A percentile compares a stretch with the other conserved stretches of the same genome.
Evolutionary conservation across 148 eudicot genomes (phyloP).

Genomic region (Nepenthes gracilis): DNA sequence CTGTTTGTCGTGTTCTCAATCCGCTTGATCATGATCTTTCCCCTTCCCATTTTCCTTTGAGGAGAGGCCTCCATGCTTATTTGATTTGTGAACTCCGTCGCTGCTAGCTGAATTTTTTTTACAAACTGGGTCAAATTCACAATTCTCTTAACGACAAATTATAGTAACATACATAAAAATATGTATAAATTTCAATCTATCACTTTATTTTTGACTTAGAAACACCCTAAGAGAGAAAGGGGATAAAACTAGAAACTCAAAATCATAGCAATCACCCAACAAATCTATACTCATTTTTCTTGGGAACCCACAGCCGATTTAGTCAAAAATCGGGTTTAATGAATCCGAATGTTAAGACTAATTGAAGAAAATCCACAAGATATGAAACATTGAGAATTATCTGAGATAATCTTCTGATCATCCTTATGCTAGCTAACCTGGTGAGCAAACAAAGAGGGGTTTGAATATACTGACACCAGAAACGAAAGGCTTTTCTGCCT

Average conservation of each 20-base stretch:
- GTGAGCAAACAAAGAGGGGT: conserved; percentile 2
- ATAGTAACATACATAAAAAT: not conserved
- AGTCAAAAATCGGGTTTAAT: not conserved
- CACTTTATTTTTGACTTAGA: too few relatives aligned
- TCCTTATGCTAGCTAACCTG: conserved; percentile 16
- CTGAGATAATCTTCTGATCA: conserved; percentile 6
- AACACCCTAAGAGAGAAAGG: not conserved
- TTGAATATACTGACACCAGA: conserved; percentile 8
- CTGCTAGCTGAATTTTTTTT: conserved; percentile 10
- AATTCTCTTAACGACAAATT: not conserved
- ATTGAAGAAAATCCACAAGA: conserved; percentile 4
- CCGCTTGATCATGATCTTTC: conserved; percentile 93
- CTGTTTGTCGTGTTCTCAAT: conserved; percentile 94
- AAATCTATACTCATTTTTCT: not conserved
- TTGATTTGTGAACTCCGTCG: conserved; percentile 42
- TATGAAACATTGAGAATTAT: conserved; percentile 4
- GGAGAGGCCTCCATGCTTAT: conserved; percentile 46
- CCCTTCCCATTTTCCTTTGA: conserved; percentile 68
- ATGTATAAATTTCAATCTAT: too few relatives aligned
- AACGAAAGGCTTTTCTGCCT: conserved; percentile 5
- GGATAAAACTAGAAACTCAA: not conserved
- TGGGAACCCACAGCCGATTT: conserved; percentile 2
- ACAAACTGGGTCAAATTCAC: not conserved
- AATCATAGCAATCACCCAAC: not conserved
- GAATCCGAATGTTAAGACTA: conserved; percentile 5